Conservation (phyloP, 2,329 filamentous ascomycete species). For the Beauveria sp. region DNA sequence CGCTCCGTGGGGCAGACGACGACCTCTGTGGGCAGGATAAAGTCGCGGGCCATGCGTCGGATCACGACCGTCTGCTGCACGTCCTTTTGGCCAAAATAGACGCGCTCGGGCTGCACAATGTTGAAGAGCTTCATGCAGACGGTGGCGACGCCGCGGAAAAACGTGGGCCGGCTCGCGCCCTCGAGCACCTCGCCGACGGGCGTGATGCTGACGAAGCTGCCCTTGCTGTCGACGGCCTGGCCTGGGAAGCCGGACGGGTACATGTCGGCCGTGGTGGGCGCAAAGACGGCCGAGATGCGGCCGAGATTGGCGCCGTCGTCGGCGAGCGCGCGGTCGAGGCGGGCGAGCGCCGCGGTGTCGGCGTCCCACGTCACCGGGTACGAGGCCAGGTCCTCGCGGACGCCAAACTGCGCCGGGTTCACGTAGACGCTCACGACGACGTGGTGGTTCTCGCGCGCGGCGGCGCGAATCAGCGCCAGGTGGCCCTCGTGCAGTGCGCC, state of each 20-base stretch:
- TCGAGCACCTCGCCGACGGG: constrained; percentile 77
- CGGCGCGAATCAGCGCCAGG: constrained; percentile 73
- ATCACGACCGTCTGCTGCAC: constrained; percentile 93
- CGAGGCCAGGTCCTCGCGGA: constrained; percentile 76
- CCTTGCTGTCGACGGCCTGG: constrained; percentile 66
- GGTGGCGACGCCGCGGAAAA: constrained; percentile 93
- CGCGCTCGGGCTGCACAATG: constrained; percentile 52
- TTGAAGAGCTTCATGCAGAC: constrained; percentile 76
- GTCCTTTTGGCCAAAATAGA: constrained; percentile 96
- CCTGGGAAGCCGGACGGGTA: constrained; percentile 74
- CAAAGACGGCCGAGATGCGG: constrained; percentile 74
- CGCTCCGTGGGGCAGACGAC: constrained; percentile 67
- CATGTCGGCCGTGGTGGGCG: constrained; percentile 74
- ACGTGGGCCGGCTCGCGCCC: constrained; percentile 79
- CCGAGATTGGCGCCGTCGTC: constrained; percentile 52
- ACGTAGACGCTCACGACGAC: constrained; percentile 92
- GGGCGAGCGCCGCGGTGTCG: constrained; percentile 60
- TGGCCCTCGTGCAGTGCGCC: constrained; percentile 93
- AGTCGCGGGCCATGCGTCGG: constrained; percentile 77
- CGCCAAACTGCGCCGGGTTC: constrained; percentile 93
- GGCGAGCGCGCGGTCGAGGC: constrained; percentile 67
- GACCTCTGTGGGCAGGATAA: constrained; percentile 70
- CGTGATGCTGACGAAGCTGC: constrained; percentile 86
- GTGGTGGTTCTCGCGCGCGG: constrained; percentile 74
- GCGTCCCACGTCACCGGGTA: constrained; percentile 87